phyloP scores from a whole-genome alignment of 2,329 filamentous ascomycete genomes.

The Coleophoma cylindrospora region DNA sequence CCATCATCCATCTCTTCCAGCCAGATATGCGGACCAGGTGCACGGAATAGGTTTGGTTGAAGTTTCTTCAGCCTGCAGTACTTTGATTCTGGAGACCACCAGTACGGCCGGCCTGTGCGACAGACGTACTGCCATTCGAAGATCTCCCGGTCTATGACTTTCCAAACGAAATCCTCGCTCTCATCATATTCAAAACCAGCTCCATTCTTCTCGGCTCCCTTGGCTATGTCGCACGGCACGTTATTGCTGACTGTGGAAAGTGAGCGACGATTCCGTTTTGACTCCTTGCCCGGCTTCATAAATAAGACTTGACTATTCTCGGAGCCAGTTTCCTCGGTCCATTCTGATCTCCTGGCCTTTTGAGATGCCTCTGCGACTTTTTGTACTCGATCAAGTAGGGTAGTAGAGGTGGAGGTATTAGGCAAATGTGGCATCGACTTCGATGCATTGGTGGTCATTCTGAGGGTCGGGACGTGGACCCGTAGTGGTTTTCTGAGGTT shows the following conservation, averaged over 20 bases:
- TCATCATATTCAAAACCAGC: not conserved
- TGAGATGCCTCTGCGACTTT: not conserved
- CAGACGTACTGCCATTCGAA: conserved; percentile 26
- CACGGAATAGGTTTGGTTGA: conserved; percentile 2
- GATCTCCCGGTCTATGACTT: conserved; percentile 24
- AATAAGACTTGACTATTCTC: not conserved
- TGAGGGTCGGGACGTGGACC: too few species aligned
- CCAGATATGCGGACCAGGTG: conserved; percentile 8
- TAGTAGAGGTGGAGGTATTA: not conserved
- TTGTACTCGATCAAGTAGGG: not conserved
- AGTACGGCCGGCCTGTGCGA: conserved; percentile 23
- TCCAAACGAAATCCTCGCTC: conserved; percentile 16
- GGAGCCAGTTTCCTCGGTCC: not conserved
- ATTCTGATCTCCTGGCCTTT: not conserved
- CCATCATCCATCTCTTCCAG: conserved; percentile 5
- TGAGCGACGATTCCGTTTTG: not conserved
- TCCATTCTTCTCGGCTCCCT: not conserved
- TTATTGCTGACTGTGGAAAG: not conserved
- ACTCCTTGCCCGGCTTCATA: not conserved
- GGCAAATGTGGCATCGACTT: not conserved
- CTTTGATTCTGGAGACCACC: conserved; percentile 25
- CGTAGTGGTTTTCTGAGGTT: too few species aligned
- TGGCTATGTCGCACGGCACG: not conserved
- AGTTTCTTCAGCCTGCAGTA: conserved; percentile 10
- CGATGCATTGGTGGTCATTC: too few species aligned